A percentile compares a stretch with the other conserved stretches of the same genome.
Conservation (phyloP, 2,329 filamentous ascomycete genomes). For the Alternaria triticimaculans region DNA sequence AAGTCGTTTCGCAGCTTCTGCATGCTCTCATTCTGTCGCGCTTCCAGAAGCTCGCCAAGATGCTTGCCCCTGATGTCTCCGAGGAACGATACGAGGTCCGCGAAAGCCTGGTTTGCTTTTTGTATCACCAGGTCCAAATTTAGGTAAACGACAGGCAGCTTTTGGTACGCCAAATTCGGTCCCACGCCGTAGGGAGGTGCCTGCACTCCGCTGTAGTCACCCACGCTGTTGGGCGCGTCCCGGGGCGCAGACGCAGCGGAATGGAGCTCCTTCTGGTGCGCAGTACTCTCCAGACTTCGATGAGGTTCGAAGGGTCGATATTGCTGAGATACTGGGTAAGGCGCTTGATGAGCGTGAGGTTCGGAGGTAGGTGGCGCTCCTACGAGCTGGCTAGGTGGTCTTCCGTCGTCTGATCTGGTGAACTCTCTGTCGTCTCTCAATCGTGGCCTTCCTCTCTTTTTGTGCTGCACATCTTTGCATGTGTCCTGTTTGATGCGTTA, state of each 20-base stretch:
- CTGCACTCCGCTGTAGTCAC: conserved; percentile 23
- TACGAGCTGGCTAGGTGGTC: conserved; percentile 34
- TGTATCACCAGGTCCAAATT: conserved; percentile 57
- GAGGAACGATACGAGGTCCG: conserved; percentile 50
- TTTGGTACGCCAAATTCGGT: conserved; percentile 37
- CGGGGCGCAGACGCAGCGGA: conserved; percentile 20
- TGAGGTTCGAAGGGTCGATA: conserved; percentile 34
- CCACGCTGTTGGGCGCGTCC: conserved; percentile 20
- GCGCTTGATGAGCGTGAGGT: conserved; percentile 26
- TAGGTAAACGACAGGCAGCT: conserved; percentile 50
- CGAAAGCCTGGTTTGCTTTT: conserved; percentile 55
- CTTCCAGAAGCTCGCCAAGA: conserved; percentile 53
- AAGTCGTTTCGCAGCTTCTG: conserved; percentile 54
- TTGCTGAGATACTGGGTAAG: conserved; percentile 27
- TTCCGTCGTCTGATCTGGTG: conserved; percentile 37
- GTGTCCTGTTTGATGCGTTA: conserved; percentile 62
- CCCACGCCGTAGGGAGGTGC: conserved; percentile 30
- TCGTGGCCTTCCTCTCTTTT: conserved; percentile 80
- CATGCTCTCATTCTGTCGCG: conserved; percentile 51
- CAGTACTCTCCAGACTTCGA: conserved; percentile 24
- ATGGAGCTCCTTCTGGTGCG: conserved; percentile 26
- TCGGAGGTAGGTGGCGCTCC: conserved; percentile 33
- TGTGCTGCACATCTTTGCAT: conserved; percentile 84
- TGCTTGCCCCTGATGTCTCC: conserved; percentile 49
- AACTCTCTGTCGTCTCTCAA: conserved; percentile 66